phyloP scores from a whole-genome alignment of 2,329 filamentous ascomycete species.

The Elsinoe batatas region DNA sequence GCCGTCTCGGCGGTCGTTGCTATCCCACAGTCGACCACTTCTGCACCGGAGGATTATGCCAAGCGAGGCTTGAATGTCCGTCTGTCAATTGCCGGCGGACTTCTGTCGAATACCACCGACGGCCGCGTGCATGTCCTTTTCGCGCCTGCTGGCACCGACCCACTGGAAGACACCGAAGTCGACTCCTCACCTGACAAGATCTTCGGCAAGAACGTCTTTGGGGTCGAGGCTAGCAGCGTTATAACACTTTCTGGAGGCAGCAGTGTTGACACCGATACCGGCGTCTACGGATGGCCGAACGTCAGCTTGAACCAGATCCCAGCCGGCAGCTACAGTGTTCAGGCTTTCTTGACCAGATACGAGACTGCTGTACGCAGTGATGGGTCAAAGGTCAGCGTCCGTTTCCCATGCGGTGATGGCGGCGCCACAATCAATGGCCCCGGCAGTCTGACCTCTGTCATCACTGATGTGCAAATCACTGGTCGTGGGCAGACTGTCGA shows the following conservation, averaged over 20 bases:
- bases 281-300: conserved; percentile 28
- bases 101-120: conserved; percentile 23
- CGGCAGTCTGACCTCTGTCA: conserved; percentile 24
- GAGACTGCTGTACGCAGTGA: conserved; percentile 29
- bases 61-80: conserved; percentile 18
- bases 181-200: conserved; percentile 27
- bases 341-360: conserved; percentile 29
- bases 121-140: conserved; percentile 28
- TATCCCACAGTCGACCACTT: background rate
- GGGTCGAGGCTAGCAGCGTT: conserved; percentile 18
- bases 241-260: conserved; percentile 25
- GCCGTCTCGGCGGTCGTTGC: background rate
- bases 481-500: conserved; percentile 25
- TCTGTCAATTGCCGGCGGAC: conserved; percentile 23
- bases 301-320: conserved; percentile 25
- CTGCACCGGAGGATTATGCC: background rate
- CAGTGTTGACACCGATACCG: conserved; percentile 20
- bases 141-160: conserved; percentile 27
- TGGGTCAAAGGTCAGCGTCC: conserved; percentile 28
- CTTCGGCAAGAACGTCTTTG: conserved; percentile 30
- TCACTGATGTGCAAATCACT: conserved; percentile 21
- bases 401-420: conserved; percentile 31
- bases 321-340: conserved; percentile 27
- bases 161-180: conserved; percentile 30
- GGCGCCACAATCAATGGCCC: conserved; percentile 23